phyloP scores from a whole-genome alignment of 495 filamentous ascomycete species.

The Pyronema domesticum region DNA sequence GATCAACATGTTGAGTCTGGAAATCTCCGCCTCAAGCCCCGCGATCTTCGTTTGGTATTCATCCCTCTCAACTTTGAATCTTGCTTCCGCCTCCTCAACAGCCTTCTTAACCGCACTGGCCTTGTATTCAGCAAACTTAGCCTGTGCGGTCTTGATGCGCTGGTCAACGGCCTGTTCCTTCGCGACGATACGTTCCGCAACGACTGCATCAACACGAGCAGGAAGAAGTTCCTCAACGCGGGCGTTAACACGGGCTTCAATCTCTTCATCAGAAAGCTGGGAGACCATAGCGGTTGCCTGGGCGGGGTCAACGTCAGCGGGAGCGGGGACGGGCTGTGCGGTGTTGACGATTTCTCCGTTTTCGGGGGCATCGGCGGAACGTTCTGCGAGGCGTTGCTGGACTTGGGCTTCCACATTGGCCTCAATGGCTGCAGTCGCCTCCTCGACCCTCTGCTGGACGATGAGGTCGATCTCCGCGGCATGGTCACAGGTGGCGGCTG shows the following conservation, averaged over 20 bases:
- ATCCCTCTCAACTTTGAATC: slow-evolving; percentile 8
- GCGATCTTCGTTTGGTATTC: slow-evolving; percentile 14
- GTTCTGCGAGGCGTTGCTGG: slow-evolving; percentile 28
- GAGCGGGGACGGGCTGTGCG: neutral
- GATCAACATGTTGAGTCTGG: slow-evolving; percentile 14
- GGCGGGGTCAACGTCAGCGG: neutral
- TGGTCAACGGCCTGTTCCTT: slow-evolving; percentile 14
- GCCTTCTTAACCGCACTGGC: slow-evolving; percentile 35
- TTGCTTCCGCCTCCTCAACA: slow-evolving; percentile 17
- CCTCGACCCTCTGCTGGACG: neutral
- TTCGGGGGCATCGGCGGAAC: slow-evolving; percentile 12
- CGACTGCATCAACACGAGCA: neutral
- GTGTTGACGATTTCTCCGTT: slow-evolving; percentile 21
- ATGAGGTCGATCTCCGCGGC: slow-evolving; percentile 1
- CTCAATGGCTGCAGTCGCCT: neutral
- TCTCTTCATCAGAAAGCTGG: slow-evolving; percentile 2
- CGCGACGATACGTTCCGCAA: slow-evolving; percentile 1
- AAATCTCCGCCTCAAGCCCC: slow-evolving; percentile 15
- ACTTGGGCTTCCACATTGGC: slow-evolving; percentile 30
- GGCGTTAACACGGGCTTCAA: neutral
- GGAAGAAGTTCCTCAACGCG: slow-evolving; percentile 5
- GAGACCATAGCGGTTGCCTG: neutral
- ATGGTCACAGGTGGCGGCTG: neutral
- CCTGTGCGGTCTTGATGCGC: slow-evolving; percentile 18
- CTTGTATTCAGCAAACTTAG: slow-evolving; percentile 27